Evolutionary conservation across 208 protist genomes (phyloP).

Genomic region (Leishmania guyanensis): DNA sequence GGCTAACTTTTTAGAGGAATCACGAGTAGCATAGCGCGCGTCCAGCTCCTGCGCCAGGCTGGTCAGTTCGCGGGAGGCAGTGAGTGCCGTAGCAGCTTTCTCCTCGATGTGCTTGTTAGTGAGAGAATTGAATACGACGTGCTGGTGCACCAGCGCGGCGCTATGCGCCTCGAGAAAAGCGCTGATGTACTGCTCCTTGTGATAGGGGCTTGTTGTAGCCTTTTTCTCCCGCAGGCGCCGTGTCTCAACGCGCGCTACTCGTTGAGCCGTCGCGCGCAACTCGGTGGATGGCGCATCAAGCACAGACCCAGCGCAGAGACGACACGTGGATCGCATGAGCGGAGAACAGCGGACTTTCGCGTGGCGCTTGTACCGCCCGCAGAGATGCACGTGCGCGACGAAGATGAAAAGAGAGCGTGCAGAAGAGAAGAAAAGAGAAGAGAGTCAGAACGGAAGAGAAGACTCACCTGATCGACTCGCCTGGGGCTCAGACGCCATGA

Average conservation of each 20-base stretch:
- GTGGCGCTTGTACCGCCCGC: background rate
- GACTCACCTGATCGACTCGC: background rate
- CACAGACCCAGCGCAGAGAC: conserved; percentile 1
- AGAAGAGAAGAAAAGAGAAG: background rate
- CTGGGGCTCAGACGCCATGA: background rate
- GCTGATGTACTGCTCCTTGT: conserved; percentile 75
- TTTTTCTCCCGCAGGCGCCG: conserved; percentile 1
- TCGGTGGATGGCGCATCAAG: conserved; percentile 13
- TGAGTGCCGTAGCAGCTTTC: background rate
- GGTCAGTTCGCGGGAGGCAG: conserved; percentile 5
- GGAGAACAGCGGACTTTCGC: background rate
- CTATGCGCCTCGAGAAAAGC: conserved; percentile 72
- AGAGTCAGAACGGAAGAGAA: background rate
- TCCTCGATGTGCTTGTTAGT: background rate
- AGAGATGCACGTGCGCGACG: background rate
- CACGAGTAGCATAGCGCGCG: conserved; percentile 1
- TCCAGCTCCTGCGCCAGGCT: conserved; percentile 27
- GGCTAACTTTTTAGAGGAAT: background rate
- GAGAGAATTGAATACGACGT: background rate
- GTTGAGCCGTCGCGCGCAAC: conserved; percentile 12
- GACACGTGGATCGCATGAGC: conserved; percentile 2
- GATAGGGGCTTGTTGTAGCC: conserved; percentile 37
- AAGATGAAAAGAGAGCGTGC: background rate
- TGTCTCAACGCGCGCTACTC: conserved; percentile 21
- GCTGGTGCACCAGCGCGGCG: conserved; percentile 19